Conservation (phyloP, 1,139 yeast species). For the Scheffersomyces cryptocercus region DNA sequence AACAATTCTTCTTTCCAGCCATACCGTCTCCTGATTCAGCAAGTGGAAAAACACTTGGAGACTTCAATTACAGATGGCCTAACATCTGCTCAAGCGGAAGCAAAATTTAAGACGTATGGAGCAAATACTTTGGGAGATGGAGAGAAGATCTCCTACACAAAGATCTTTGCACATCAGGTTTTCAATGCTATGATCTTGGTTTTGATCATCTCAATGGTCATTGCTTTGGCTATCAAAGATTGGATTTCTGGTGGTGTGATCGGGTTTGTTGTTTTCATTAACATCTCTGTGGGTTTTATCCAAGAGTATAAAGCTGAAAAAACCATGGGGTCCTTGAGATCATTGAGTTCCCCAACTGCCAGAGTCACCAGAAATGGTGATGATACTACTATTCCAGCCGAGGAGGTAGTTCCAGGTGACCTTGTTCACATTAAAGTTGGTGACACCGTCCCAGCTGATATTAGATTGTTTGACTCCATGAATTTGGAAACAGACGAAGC, state of each 20-base stretch:
- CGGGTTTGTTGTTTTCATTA: constrained; percentile 66
- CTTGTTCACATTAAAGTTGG: constrained; percentile 67
- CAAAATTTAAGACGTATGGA: constrained; percentile 41
- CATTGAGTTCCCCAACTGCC: constrained; percentile 74
- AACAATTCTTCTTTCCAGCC: constrained; percentile 13
- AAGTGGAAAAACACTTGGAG: constrained; percentile 36
- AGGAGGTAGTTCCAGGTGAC: constrained; percentile 80
- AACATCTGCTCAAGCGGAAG: constrained; percentile 32
- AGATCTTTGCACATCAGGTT: constrained; percentile 66
- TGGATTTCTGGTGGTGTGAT: constrained; percentile 87
- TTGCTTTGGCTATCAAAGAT: constrained; percentile 73
- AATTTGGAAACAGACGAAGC: constrained; percentile 85
- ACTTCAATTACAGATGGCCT: constrained; percentile 54
- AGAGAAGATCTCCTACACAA: constrained; percentile 53
- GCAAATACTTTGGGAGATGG: constrained; percentile 64
- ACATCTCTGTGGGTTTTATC: constrained; percentile 67
- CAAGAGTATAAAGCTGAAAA: constrained; percentile 77
- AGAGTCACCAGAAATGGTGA: constrained; percentile 65
- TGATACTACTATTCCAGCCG: constrained; percentile 60
- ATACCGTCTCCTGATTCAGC: constrained; percentile 33
- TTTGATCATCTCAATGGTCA: constrained; percentile 69
- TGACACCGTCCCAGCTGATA: constrained; percentile 79
- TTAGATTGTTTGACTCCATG: constrained; percentile 59
- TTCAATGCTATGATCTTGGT: constrained; percentile 84
- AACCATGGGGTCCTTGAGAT: constrained; percentile 75